Conservation (phyloP, 78 protist genomes). For the Pigoraptor vietnamica region DNA sequence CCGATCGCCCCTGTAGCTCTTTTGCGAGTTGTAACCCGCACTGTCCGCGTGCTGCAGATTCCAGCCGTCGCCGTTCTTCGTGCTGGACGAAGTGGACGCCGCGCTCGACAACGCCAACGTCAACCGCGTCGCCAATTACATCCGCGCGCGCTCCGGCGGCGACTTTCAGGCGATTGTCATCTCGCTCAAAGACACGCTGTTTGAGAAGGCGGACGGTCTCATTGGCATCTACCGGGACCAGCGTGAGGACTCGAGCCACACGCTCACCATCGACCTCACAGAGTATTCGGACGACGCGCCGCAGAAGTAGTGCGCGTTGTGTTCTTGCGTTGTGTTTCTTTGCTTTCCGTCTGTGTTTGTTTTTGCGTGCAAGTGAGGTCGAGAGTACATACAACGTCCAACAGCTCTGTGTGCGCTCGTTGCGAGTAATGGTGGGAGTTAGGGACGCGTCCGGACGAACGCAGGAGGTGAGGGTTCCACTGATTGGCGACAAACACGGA, state of each 20-base stretch:
- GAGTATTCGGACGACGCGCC: constrained; percentile 2
- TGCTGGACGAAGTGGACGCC: constrained; percentile 99
- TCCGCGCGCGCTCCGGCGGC: not conserved
- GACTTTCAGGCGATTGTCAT: constrained; percentile 81
- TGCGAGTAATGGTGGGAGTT: too few relatives aligned
- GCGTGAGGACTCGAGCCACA: not conserved
- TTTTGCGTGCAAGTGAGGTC: not conserved
- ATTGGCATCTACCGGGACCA: constrained; percentile 74
- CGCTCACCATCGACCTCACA: constrained; percentile 27
- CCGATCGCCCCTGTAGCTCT: too few relatives aligned
- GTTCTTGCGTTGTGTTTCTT: not conserved
- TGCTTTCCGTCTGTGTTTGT: not conserved
- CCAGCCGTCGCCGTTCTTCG: constrained; percentile 95
- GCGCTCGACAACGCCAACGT: constrained; percentile 95
- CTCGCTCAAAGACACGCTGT: constrained; percentile 83
- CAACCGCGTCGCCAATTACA: not conserved
- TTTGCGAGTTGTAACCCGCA: not conserved
- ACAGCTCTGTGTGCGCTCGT: too few relatives aligned
- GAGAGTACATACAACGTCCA: too few relatives aligned
- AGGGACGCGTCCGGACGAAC: too few relatives aligned
- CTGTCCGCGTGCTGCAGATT: not conserved
- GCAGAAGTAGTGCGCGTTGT: not conserved
- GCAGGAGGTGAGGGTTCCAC: too few relatives aligned
- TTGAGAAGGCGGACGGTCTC: constrained; percentile 52
- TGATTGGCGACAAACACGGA: too few relatives aligned